phyloP scores from a whole-genome alignment of 2,329 filamentous ascomycete species.

The Cladosporium sp. region DNA sequence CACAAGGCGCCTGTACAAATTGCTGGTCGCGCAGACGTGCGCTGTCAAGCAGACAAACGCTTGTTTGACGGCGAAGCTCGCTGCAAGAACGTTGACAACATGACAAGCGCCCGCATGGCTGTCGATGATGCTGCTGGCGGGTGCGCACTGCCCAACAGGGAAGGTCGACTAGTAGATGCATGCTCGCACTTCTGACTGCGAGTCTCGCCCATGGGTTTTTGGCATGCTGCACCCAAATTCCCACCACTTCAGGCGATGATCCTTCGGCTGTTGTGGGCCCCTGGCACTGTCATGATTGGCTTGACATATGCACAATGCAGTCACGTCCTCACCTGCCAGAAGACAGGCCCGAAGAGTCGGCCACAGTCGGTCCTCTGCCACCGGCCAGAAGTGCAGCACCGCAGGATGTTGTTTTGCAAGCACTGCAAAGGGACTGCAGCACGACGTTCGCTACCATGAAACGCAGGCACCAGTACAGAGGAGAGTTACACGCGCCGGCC shows the following conservation, averaged over 20 bases:
- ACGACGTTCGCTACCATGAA: constrained; percentile 5
- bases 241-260: background rate
- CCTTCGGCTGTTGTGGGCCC: constrained; percentile 3
- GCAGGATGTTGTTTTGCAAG: background rate
- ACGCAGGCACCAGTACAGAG: constrained; percentile 4
- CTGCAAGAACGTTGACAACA: constrained; percentile 9
- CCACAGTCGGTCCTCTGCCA: constrained; percentile 3
- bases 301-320: background rate
- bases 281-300: background rate
- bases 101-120: constrained; percentile 4
- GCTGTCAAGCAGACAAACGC: constrained; percentile 7
- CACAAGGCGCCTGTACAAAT: constrained; percentile 12
- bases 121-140: background rate
- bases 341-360: background rate
- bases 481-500: constrained; percentile 9
- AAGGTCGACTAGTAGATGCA: background rate
- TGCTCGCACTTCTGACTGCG: constrained; percentile 5
- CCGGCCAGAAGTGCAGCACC: background rate
- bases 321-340: background rate
- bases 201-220: background rate
- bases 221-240: background rate
- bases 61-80: constrained; percentile 12
- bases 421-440: background rate
- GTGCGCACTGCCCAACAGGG: constrained; percentile 1
- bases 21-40: constrained; percentile 1